Conservation (phyloP, 2,329 filamentous ascomycete genomes). For the Pseudogymnoascus sp. region DNA sequence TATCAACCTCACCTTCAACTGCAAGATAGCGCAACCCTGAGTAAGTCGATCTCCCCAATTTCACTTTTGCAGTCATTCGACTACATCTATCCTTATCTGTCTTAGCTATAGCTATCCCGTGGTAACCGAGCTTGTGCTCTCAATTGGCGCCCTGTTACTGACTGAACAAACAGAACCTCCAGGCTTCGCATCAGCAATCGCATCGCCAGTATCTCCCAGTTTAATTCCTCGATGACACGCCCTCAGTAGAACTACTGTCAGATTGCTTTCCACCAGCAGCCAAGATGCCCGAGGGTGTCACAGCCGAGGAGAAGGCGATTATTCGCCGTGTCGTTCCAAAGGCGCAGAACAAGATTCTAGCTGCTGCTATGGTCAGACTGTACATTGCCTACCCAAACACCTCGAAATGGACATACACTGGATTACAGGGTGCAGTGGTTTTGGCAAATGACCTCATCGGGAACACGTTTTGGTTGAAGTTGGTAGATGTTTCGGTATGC, state of each 20-base stretch:
- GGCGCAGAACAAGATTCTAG: constrained; percentile 92
- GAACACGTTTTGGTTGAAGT: constrained; percentile 93
- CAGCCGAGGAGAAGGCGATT: constrained; percentile 89
- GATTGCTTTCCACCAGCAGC: constrained; percentile 9
- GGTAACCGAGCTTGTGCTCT: background rate
- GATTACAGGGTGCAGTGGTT: constrained; percentile 83
- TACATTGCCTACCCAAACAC: constrained; percentile 87
- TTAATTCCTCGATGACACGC: background rate
- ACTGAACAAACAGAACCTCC: background rate
- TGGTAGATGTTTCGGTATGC: constrained; percentile 90
- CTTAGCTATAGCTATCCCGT: background rate
- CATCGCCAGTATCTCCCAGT: background rate
- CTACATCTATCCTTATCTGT: background rate
- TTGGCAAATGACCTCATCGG: constrained; percentile 91
- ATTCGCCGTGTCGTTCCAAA: constrained; percentile 94
- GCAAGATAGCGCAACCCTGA: constrained; percentile 2
- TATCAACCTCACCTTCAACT: constrained; percentile 7
- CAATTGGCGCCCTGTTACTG: constrained; percentile 5
- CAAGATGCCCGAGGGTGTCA: constrained; percentile 50
- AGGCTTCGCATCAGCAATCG: background rate
- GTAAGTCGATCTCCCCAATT: background rate
- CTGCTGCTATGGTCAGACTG: constrained; percentile 84
- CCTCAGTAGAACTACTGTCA: background rate
- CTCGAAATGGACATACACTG: constrained; percentile 87
- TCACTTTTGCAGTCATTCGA: background rate